phyloP scores from a whole-genome alignment of 2,329 filamentous ascomycete genomes.

The Fonsecaea erecta region DNA sequence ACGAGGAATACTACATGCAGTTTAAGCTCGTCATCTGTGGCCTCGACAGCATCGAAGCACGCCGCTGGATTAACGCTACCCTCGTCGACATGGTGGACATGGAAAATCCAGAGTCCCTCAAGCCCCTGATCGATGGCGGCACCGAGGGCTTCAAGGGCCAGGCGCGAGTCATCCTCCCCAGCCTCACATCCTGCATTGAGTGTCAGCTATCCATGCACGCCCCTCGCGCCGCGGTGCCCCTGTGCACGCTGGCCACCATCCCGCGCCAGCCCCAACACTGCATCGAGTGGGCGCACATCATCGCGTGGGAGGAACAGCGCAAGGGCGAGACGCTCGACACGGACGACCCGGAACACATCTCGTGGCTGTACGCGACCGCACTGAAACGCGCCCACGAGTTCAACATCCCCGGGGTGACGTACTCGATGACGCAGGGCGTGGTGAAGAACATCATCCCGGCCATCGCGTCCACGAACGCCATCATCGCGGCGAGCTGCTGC shows the following conservation, averaged over 20 bases:
- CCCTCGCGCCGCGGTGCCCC: slow-evolving; percentile 91
- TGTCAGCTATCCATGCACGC: slow-evolving; percentile 99
- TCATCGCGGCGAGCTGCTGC: slow-evolving; percentile 92
- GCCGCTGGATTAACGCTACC: slow-evolving; percentile 98
- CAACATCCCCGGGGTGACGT: slow-evolving; percentile 89
- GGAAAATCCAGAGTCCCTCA: slow-evolving; percentile 80
- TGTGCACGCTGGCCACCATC: slow-evolving; percentile 95
- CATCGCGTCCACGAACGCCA: slow-evolving; percentile 96
- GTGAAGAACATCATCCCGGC: slow-evolving; percentile 99
- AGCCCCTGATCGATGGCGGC: slow-evolving; percentile 93
- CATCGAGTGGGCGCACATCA: slow-evolving; percentile 98
- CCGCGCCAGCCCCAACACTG: slow-evolving; percentile 97
- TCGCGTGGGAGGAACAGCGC: slow-evolving; percentile 89
- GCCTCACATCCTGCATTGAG: slow-evolving; percentile 93
- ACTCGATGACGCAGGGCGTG: slow-evolving; percentile 93
- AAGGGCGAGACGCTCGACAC: slow-evolving; percentile 87
- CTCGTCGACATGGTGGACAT: slow-evolving; percentile 87
- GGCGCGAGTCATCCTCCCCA: slow-evolving; percentile 86
- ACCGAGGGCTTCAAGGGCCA: slow-evolving; percentile 99
- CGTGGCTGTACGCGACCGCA: slow-evolving; percentile 92
- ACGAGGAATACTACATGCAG: slow-evolving; percentile 94
- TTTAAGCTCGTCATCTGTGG: slow-evolving; percentile 94
- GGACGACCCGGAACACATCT: slow-evolving; percentile 94
- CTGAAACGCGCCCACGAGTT: slow-evolving; percentile 82
- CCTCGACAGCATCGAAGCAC: slow-evolving; percentile 92